These are phyloP conservation scores for Boechera divaricarpa DNA, from an alignment of 345 rosid genomes.

Conservation along the genomic window DNA sequence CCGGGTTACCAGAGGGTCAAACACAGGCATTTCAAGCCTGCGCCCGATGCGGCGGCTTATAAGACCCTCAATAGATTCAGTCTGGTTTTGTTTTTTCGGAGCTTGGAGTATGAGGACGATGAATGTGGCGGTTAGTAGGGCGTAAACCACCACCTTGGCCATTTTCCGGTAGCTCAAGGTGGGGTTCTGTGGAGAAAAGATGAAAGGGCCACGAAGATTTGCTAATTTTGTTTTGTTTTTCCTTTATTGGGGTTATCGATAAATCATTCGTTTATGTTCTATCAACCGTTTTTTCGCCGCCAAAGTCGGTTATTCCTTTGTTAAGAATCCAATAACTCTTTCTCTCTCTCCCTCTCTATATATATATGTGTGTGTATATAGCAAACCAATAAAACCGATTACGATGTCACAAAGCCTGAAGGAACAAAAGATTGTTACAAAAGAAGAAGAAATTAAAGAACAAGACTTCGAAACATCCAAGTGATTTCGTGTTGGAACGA, in stretches of 20 bases:
- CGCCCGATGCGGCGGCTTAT: conserved; percentile 61
- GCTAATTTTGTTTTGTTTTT: conserved; percentile 25
- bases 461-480: conserved; percentile 33
- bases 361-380: not conserved
- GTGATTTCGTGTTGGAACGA: conserved; percentile 26
- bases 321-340: conserved; percentile 20
- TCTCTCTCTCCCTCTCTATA: not conserved
- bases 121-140: conserved; percentile 52
- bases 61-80: conserved; percentile 23
- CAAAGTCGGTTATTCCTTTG: conserved; percentile 54
- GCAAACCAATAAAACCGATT: conserved; percentile 38
- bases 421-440: conserved; percentile 24
- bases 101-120: conserved; percentile 39
- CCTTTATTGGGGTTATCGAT: conserved; percentile 10
- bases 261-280: conserved; percentile 16
- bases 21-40: conserved; percentile 45
- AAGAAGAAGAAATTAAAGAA: conserved; percentile 7
- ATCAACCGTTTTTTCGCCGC: conserved; percentile 38
- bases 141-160: conserved; percentile 72
- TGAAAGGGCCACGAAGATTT: conserved; percentile 27
- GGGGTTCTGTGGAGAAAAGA: conserved; percentile 30
- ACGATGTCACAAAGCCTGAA: conserved; percentile 26
- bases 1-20: conserved; percentile 62
- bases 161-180: conserved; percentile 49
- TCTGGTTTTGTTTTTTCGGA: conserved; percentile 31